phyloP scores from a whole-genome alignment of 169 alveolate species.

The Plasmodium inui region DNA sequence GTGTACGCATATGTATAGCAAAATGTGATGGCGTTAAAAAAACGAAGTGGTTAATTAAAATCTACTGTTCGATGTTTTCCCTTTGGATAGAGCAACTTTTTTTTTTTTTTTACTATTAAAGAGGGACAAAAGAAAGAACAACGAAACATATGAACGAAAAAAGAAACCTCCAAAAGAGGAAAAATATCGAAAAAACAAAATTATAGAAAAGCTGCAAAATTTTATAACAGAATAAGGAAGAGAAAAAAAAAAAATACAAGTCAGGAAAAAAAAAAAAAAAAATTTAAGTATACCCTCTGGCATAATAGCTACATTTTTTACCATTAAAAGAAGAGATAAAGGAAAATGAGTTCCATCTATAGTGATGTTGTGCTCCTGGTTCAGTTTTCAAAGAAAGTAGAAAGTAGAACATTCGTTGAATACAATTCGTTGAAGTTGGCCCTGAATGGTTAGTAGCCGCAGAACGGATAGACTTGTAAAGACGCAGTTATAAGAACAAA shows the following conservation, averaged over 20 bases:
- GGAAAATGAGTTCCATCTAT: slow-evolving; percentile 63
- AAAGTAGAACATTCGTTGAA: slow-evolving; percentile 75
- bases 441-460: slow-evolving; percentile 43
- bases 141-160: not conserved
- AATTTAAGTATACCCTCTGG: not conserved
- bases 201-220: not conserved
- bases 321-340: not conserved
- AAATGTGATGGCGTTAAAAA: not conserved
- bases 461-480: not conserved
- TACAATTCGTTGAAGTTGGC: slow-evolving; percentile 75
- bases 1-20: not conserved
- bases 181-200: not conserved
- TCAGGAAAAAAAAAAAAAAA: not conserved
- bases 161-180: not conserved
- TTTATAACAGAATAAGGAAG: not conserved
- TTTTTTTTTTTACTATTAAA: slow-evolving; percentile 2
- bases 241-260: slow-evolving; percentile 4
- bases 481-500: not conserved
- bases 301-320: slow-evolving; percentile 15
- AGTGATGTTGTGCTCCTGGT: slow-evolving; percentile 74
- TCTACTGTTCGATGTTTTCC: not conserved
- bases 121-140: not conserved
- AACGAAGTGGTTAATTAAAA: not conserved
- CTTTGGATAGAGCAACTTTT: not conserved
- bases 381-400: slow-evolving; percentile 70